Conservation (phyloP, 805 yeast species). For the Metschnikowia borealis region DNA sequence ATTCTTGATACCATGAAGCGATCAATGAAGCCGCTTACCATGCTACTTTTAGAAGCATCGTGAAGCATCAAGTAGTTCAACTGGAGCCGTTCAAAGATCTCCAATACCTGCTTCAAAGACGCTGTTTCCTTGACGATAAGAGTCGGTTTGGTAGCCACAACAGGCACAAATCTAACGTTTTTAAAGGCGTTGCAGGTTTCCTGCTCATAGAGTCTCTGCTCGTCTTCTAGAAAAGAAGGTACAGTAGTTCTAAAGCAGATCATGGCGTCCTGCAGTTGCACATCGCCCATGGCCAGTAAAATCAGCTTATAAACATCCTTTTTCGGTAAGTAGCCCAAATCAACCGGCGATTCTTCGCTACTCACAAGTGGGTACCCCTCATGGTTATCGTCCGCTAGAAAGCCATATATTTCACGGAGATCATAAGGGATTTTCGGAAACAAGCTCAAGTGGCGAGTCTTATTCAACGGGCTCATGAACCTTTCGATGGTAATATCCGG, state of each 20-base stretch:
- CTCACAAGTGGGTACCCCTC: conserved; percentile 41
- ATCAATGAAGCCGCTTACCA: conserved; percentile 37
- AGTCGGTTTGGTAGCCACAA: conserved; percentile 15
- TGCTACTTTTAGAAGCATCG: conserved; percentile 14
- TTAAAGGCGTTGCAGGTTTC: background rate
- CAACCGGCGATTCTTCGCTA: conserved; percentile 22
- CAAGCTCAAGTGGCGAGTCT: conserved; percentile 28
- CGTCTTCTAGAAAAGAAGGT: conserved; percentile 4
- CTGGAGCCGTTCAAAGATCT: conserved; percentile 36
- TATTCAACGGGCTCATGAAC: conserved; percentile 29
- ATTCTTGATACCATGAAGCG: conserved; percentile 31
- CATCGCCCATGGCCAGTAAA: conserved; percentile 12
- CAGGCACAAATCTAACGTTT: conserved; percentile 6
- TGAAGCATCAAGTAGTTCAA: conserved; percentile 33
- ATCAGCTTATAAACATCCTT: conserved; percentile 20
- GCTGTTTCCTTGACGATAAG: conserved; percentile 28
- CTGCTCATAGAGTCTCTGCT: conserved; percentile 8
- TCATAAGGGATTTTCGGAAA: conserved; percentile 27
- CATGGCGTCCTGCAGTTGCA: conserved; percentile 11
- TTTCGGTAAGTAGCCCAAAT: conserved; percentile 36
- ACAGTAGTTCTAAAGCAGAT: conserved; percentile 12
- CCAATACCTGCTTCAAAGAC: conserved; percentile 31
- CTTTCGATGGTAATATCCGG: conserved; percentile 29
- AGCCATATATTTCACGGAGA: conserved; percentile 16
- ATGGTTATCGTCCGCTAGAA: conserved; percentile 31